Base-by-base conservation (phyloP, 2,329 filamentous ascomycete genomes). In the Peltaster fructicola region DNA sequence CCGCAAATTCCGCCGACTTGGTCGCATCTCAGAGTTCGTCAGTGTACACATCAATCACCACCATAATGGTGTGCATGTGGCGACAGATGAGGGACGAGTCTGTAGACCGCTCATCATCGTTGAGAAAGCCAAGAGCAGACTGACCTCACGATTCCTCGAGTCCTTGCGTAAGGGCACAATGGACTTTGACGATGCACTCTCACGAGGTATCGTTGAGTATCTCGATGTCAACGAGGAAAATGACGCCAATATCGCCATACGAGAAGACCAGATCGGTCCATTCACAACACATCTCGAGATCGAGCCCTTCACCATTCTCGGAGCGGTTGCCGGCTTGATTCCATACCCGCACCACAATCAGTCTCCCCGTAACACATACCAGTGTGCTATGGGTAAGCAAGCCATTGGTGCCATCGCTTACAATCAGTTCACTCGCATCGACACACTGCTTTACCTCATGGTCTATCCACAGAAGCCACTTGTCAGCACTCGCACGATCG, bases 381-480 rank as follows among this genome's bases (percentile, higher is more conserved):
- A 95, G 62, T 93, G 85, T 56, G 88, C 88, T 55, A 98, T 98
- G 88, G 88, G 88, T 67, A 98, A 98, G 57, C 88, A 98, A 76
- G 88, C 88, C 18, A 95, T 98, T 48, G 88, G 88, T 16, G 84
- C 85, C 16, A 95, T 98, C 47, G 88, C 85, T 9, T 91, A 92
- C 47, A 98, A 98, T 47, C 88, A 98, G 51, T 92, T 93, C 56
- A 79, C 85, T 42, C 74, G 88, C 29, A 93, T 98, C 49, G 88
- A 98, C 45, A 95, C 85, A 0, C 63, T 98, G 9, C 68, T 98
- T 5, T 95, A 93, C 48, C 78, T 92, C 1, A 79, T 98, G 58
- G 88, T 98, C 3, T 98, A 98, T 45, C 88, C 88, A 5, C 90
- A 98, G 47, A 73, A 91, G 40, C 88, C 88, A 2, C 88, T 98